Conservation (phyloP, 129 eudicot genomes). For the Lactuca saligna region DNA sequence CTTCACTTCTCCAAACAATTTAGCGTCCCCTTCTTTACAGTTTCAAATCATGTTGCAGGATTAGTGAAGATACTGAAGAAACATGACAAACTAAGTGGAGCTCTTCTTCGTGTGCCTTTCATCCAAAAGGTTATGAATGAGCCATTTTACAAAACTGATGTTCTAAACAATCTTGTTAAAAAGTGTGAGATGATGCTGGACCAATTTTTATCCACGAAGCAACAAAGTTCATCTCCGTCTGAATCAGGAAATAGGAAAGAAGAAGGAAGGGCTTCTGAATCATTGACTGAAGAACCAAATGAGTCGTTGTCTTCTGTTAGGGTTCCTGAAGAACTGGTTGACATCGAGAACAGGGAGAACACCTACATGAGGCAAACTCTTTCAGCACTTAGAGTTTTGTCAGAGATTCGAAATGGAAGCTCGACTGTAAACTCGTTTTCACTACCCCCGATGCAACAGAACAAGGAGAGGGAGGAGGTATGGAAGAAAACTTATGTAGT, state of each 20-base stretch:
- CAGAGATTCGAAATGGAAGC: conserved; percentile 62
- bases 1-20: background rate
- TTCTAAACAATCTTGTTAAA: conserved; percentile 51
- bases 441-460: conserved; percentile 54
- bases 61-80: conserved; percentile 82
- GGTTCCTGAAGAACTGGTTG: conserved; percentile 60
- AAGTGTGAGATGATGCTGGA: conserved; percentile 58
- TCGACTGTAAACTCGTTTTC: conserved; percentile 61
- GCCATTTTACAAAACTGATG: conserved; percentile 62
- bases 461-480: conserved; percentile 26
- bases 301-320: conserved; percentile 23
- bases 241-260: conserved; percentile 31
- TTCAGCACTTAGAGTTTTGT: conserved; percentile 53
- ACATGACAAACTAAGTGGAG: conserved; percentile 80
- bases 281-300: too few species aligned
- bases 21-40: too few species aligned
- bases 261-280: conserved; percentile 12
- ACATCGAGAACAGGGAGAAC: conserved; percentile 56
- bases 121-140: conserved; percentile 68
- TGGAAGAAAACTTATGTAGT: conserved; percentile 32
- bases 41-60: conserved; percentile 32
- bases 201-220: conserved; percentile 41
- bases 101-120: conserved; percentile 67
- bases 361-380: conserved; percentile 50
- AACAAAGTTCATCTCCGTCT: conserved; percentile 27